A percentile compares a stretch with the other conserved stretches of the same genome.
Evolutionary conservation across 2,329 filamentous ascomycete genomes (phyloP).

Genomic region (Acephala macrosclerotiorum): DNA sequence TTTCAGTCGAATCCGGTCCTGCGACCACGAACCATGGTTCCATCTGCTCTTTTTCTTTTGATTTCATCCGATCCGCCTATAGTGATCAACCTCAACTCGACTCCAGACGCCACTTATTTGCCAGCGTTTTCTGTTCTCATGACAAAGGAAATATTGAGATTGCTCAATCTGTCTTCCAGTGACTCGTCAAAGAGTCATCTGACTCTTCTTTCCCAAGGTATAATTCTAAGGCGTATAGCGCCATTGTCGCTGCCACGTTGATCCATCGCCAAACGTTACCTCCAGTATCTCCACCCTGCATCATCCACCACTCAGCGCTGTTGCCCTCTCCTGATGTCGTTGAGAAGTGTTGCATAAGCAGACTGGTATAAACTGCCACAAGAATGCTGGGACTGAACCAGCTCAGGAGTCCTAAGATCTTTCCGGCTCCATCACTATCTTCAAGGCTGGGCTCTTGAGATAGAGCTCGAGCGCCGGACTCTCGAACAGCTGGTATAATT

Average conservation of each 20-base stretch:
- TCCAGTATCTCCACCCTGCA: slow-evolving; percentile 80
- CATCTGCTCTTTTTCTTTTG: slow-evolving; percentile 6
- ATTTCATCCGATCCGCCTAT: not conserved
- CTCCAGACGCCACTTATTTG: not conserved
- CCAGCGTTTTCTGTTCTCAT: slow-evolving; percentile 8
- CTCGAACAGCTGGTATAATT: slow-evolving; percentile 92
- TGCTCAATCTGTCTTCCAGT: slow-evolving; percentile 91
- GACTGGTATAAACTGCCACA: slow-evolving; percentile 94
- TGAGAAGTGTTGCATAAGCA: slow-evolving; percentile 94
- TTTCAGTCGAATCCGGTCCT: not conserved
- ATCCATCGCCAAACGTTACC: slow-evolving; percentile 94
- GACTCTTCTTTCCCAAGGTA: slow-evolving; percentile 85
- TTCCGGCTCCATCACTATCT: slow-evolving; percentile 82
- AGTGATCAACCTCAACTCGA: not conserved
- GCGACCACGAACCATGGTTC: slow-evolving; percentile 12
- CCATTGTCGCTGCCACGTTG: slow-evolving; percentile 89
- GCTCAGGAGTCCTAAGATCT: slow-evolving; percentile 81
- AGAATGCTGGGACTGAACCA: slow-evolving; percentile 96
- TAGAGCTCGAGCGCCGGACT: slow-evolving; percentile 82
- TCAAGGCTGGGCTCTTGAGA: slow-evolving; percentile 87
- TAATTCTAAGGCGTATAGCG: slow-evolving; percentile 87
- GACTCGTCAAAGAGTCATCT: slow-evolving; percentile 73
- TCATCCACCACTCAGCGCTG: slow-evolving; percentile 81
- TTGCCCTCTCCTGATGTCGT: slow-evolving; percentile 69
- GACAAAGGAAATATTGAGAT: slow-evolving; percentile 19